A percentile compares a stretch with the other conserved stretches of the same genome.
These are phyloP conservation scores for Cyclocybe aegerita DNA, from an alignment of 768 basidiomycete genomes.

Conservation along the genomic window DNA sequence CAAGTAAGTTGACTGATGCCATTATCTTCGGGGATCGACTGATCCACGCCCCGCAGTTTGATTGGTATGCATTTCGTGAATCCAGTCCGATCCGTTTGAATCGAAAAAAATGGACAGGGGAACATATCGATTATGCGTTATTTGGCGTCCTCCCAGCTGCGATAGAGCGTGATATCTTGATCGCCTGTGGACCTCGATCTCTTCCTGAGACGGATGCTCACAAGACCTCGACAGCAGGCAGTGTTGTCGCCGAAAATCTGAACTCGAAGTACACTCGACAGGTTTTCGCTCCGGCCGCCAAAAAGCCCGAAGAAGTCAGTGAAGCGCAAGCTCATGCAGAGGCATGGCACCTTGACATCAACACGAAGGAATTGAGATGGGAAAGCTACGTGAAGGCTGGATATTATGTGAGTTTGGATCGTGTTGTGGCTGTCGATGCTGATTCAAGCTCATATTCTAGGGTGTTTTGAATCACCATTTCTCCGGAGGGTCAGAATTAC, in stretches of 20 bases:
- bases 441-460: slow-evolving; percentile 19
- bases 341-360: slow-evolving; percentile 75
- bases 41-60: slow-evolving; percentile 24
- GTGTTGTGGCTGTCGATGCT: background rate
- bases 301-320: slow-evolving; percentile 23
- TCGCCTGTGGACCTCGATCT: slow-evolving; percentile 63
- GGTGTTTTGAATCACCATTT: slow-evolving; percentile 71
- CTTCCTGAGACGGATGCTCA: slow-evolving; percentile 14
- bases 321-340: slow-evolving; percentile 43
- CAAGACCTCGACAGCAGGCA: slow-evolving; percentile 39
- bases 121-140: slow-evolving; percentile 82
- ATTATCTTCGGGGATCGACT: background rate
- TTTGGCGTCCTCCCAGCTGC: slow-evolving; percentile 88
- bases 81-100: slow-evolving; percentile 3
- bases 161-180: slow-evolving; percentile 79
- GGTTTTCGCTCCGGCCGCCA: slow-evolving; percentile 54
- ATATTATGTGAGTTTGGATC: slow-evolving; percentile 60
- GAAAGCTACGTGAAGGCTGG: slow-evolving; percentile 88
- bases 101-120: slow-evolving; percentile 43
- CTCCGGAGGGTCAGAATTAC: slow-evolving; percentile 27
- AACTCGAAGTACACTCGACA: slow-evolving; percentile 58
- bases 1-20: slow-evolving; percentile 48
- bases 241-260: slow-evolving; percentile 63
- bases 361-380: slow-evolving; percentile 71
- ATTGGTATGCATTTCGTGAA: slow-evolving; percentile 34